Base-by-base conservation (phyloP, 208 protist genomes). In the Leishmania braziliensis region DNA sequence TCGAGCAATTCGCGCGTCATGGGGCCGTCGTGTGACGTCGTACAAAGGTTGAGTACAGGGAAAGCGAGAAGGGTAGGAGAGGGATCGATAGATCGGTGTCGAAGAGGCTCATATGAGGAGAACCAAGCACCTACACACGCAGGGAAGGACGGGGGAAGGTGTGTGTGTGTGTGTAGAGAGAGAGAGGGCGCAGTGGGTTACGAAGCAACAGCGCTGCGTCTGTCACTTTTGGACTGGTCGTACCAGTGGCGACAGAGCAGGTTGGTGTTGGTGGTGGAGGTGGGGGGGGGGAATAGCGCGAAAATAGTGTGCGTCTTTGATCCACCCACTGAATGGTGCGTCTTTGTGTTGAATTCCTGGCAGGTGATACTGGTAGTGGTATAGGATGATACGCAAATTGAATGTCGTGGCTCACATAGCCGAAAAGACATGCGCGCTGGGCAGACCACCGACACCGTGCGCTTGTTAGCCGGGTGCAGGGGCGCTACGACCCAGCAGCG, bases 391-490 rank as follows among this genome's bases (percentile, higher is more conserved):
- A 73, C 12, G 26, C 23, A 46, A 54, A n/a, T 12, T 5, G 53
- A 26, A 53, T 23, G 69, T 46, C 29, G 16, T 73, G 14, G 26
- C 26, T 8, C 33, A 16, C 69, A 36, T 3, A 53, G 69, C 10
- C 51, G 69, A 4, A 73, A 53, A 51, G 69, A 29, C 72, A n/a
- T 39, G 50, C n/a, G 10, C n/a, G 18, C 48, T 3, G 6, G 23
- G 46, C 16, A 43, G 8, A 62, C 12, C 16, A 26, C 18, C 16
- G 36, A 14, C 51, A 58, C 12, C 8, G 51, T 39, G 33, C 53
- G 36, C 33, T 63, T 63, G 18, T 83, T 84, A 96, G 26, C 90
- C 93, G 0, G 86, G 92, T 2, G 93, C 88, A 20, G 93, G 93
- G 5, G 87, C 83, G 78, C 88, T 95, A 69, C 88, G 90, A 48